phyloP scores from a whole-genome alignment of 2,329 filamentous ascomycete species.

The Ophiostoma himal-ulmi region DNA sequence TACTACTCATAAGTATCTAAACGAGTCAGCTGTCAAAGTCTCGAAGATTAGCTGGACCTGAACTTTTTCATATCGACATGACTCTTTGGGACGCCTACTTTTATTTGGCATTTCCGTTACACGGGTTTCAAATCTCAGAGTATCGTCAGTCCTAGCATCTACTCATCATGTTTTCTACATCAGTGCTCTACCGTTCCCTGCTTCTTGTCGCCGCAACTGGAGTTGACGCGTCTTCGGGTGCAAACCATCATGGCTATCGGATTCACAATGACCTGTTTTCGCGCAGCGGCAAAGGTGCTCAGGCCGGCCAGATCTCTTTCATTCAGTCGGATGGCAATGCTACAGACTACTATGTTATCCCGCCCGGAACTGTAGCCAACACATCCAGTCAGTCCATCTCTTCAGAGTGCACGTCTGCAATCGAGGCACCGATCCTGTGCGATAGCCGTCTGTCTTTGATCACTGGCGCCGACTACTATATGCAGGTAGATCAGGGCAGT shows the following conservation, averaged over 20 bases:
- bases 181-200: neutral
- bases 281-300: neutral
- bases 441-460: neutral
- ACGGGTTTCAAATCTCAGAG: no score
- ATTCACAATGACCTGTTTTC: neutral
- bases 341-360: neutral
- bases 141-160: no score
- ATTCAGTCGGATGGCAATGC: neutral
- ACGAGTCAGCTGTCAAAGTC: no score
- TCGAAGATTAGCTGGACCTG: no score
- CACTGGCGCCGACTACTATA: neutral
- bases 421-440: neutral
- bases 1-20: no score
- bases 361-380: neutral
- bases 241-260: neutral
- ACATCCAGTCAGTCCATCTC: neutral
- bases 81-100: neutral
- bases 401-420: neutral
- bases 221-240: neutral
- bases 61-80: neutral
- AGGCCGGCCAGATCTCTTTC: neutral
- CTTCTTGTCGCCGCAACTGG: neutral
- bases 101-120: neutral
- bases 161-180: neutral
- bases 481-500: neutral